Evolutionary conservation across 2,329 filamentous ascomycete species (phyloP), one percentile per base, ranked within the genome.

Genomic region (Stachybotrys echinatus): DNA sequence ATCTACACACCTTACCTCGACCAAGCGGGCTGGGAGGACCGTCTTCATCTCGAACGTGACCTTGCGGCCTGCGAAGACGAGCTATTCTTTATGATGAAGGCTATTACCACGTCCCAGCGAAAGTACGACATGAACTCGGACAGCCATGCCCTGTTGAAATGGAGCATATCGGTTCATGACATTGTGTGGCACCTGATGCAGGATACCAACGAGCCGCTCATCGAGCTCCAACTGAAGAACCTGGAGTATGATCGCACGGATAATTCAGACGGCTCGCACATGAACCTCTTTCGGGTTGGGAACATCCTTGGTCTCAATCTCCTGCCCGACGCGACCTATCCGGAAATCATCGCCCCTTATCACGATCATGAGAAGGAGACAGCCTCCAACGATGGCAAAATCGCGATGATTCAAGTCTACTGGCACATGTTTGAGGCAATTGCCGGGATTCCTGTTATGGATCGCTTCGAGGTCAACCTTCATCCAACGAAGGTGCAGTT

Each of bases 71-170:
- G 90, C 61, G 94, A 97, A 66, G 94, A 99, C 61, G 95, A 99
- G 67, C 72, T 99, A 8, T 99, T 99, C 77, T 99, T 99, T 72
- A 88, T 99, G 75, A 97, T 99, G 94, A 97, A 99, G 62, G 95
- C 94, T 38, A 99, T 99, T 65, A 99, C 94, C 2, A 95, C 91
- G 3, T 95, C 92, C 5, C 94, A 99, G 68, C 80, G 91, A 52
- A 94, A 92, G 64, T 85, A 84, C 55, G 90, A 95, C 80, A 59
- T 61, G 44, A 76, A 83, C 46, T 82, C 84, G 6, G 81, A 90
- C 55, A 87, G 85, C 50, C 92, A 83, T 52, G 91, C 91, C 6
- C 74, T 96, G 39, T 69, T 99, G 48, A 86, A 89, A 59, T 96
- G 92, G 88, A 94, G 90, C 64, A 90, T 99, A 52, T 88, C 89